Conservation (phyloP, 352 stramenopile species). For the Pythium brachiatum region DNA sequence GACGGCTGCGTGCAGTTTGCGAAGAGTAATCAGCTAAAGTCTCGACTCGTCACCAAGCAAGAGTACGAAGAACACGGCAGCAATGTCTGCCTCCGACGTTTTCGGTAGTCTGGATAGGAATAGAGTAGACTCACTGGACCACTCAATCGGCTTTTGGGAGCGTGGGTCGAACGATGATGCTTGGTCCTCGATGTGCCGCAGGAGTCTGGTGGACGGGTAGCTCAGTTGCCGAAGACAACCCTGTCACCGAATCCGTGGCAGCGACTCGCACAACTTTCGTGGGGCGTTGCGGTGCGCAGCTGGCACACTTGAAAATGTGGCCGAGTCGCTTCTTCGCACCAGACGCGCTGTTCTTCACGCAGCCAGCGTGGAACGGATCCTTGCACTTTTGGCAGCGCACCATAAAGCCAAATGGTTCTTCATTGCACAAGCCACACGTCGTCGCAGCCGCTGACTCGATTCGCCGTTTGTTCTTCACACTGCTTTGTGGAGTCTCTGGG, state of each 20-base stretch:
- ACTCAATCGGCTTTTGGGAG: background rate
- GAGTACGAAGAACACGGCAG: slow-evolving; percentile 81
- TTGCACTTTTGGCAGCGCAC: slow-evolving; percentile 54
- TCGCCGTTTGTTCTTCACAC: background rate
- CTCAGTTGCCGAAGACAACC: too few relatives aligned
- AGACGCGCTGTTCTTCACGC: slow-evolving; percentile 29
- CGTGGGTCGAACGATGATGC: background rate
- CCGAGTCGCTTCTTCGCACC: slow-evolving; percentile 31
- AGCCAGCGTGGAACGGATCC: slow-evolving; percentile 43
- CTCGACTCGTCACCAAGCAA: slow-evolving; percentile 54
- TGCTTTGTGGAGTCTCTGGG: background rate
- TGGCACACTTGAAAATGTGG: slow-evolving; percentile 32
- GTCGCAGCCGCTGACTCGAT: background rate
- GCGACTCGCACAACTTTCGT: slow-evolving; percentile 23
- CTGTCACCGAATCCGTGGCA: background rate
- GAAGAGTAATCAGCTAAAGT: slow-evolving; percentile 18
- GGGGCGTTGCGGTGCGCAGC: slow-evolving; percentile 26
- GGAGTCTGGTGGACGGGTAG: too few relatives aligned
- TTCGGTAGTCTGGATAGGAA: slow-evolving; percentile 15
- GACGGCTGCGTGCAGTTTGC: slow-evolving; percentile 56
- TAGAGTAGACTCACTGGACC: background rate
- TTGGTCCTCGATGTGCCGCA: too few relatives aligned
- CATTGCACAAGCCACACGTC: slow-evolving; percentile 31
- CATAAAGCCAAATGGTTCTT: slow-evolving; percentile 57
- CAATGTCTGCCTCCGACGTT: slow-evolving; percentile 51